These are phyloP conservation scores for Cladophialophora psammophila DNA, from an alignment of 2,329 filamentous ascomycete genomes.

Conservation along the genomic window DNA sequence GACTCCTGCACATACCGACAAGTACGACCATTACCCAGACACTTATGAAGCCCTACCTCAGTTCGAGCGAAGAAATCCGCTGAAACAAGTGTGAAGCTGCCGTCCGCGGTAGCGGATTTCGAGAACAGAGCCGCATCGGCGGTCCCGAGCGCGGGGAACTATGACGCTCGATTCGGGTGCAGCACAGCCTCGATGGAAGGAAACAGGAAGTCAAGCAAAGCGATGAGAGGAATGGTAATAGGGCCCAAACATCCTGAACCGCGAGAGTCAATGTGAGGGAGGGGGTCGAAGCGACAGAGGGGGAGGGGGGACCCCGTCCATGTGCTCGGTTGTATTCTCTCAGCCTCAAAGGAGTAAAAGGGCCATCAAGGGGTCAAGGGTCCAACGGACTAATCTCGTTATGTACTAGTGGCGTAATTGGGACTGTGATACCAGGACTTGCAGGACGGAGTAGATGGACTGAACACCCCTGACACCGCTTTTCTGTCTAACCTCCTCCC, in stretches of 20 bases:
- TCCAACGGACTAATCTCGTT: neutral
- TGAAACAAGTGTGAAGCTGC: neutral
- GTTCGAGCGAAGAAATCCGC: neutral
- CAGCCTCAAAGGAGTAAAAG: neutral
- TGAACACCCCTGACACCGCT: neutral
- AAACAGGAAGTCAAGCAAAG: neutral
- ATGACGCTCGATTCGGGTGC: neutral
- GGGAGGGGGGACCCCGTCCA: neutral
- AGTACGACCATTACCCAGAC: constrained; percentile 15
- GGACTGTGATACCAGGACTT: neutral
- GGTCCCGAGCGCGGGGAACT: neutral
- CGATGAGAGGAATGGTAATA: neutral
- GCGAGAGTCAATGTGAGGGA: neutral
- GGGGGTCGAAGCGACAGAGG: neutral
- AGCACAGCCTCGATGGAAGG: neutral
- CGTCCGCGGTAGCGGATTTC: neutral
- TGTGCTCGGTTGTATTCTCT: neutral
- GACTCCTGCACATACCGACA: neutral
- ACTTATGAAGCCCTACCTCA: constrained; percentile 18
- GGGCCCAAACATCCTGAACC: neutral
- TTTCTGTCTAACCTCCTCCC: neutral
- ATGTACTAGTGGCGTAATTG: neutral
- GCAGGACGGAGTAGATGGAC: neutral
- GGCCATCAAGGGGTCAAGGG: neutral
- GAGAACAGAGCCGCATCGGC: neutral